These are phyloP conservation scores for Phytophthora kernoviae DNA, from an alignment of 352 stramenopile genomes.

Conservation along the genomic window DNA sequence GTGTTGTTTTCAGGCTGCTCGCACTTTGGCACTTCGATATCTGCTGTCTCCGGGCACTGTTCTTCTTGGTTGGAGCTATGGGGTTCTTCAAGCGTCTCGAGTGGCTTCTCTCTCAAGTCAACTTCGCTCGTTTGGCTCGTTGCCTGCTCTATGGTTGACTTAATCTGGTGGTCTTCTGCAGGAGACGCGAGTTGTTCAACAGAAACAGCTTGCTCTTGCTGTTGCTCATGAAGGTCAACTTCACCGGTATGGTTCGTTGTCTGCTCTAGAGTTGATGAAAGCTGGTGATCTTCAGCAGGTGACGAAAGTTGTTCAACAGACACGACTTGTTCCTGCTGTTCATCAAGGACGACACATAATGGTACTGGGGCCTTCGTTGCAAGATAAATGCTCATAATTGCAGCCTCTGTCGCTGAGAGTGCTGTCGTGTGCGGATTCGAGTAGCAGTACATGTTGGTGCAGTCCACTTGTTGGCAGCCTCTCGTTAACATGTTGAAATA, in stretches of 20 bases:
- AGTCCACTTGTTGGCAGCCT: slow-evolving; percentile 42
- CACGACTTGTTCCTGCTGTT: slow-evolving; percentile 1
- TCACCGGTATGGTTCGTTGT: too few relatives aligned
- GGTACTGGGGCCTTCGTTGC: slow-evolving; percentile 46
- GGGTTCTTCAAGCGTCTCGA: slow-evolving; percentile 14
- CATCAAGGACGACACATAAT: slow-evolving; percentile 39
- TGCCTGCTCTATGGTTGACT: background rate
- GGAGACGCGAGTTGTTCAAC: background rate
- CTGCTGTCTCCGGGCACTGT: slow-evolving; percentile 32
- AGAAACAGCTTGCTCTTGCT: background rate
- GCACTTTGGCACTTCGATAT: slow-evolving; percentile 23
- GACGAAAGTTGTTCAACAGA: background rate
- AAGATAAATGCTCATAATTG: slow-evolving; percentile 53
- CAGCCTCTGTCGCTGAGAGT: slow-evolving; percentile 48
- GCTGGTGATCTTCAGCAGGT: background rate
- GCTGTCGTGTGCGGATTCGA: slow-evolving; percentile 27
- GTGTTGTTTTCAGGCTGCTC: slow-evolving; percentile 12
- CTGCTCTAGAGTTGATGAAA: background rate
- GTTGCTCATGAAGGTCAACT: slow-evolving; percentile 16
- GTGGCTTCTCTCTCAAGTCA: background rate
- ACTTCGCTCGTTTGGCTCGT: background rate
- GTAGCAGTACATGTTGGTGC: slow-evolving; percentile 43
- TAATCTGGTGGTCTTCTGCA: background rate
- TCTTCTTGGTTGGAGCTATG: slow-evolving; percentile 12
- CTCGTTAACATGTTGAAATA: slow-evolving; percentile 73